Evolutionary conservation across 2,329 filamentous ascomycete species (phyloP), one percentile per base, ranked within the genome.

Genomic region (Aphanoascus verrucosus): DNA sequence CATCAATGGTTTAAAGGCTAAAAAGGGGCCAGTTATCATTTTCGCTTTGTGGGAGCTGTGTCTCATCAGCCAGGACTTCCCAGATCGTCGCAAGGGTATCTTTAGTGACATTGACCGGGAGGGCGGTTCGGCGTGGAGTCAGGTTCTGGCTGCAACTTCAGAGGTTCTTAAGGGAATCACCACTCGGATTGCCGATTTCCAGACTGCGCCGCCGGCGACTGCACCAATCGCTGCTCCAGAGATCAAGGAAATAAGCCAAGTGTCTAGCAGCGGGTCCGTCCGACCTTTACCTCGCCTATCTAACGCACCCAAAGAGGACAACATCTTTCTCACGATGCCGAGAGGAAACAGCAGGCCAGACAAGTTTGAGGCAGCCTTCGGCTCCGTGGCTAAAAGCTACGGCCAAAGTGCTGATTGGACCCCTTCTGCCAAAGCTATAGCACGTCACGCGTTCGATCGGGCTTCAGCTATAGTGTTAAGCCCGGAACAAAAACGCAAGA

Each of bases 21-120:
- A 89, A 71, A 93, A 91, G 67, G 76, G 87, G 7, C 76, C 86
- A 8, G 82, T 87, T 56, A 83, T 81, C 78, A 79, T 82, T 0
- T 94, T 94, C 67, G 90, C 91, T 14, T 85, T 94, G 68, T 95
- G 90, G 90, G 91, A 97, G 65, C 74, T 96, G 28, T 81, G 82
- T 31, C 77, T 87, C 53, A 94, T 96, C 60, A 83, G 86, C 37
- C 79, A 85, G 54, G 78, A 81, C 52, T 90, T 86, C 58, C 77
- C 83, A 14, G 77, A 81, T n/a, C 82, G 89, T 34, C 81, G 91
- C 50, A 86, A 85, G 67, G 80, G 82, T 17, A 88, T 97, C 53
- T 96, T 87, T 68, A 81, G 83, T 55, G 91, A 97, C 61, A 86
- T 95, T 57, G 88, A 94, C 60, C 85, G 89, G 56, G 81, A 81